Base-by-base conservation (phyloP, 2,329 filamentous ascomycete species). In the Stachybotrys chartarum region DNA sequence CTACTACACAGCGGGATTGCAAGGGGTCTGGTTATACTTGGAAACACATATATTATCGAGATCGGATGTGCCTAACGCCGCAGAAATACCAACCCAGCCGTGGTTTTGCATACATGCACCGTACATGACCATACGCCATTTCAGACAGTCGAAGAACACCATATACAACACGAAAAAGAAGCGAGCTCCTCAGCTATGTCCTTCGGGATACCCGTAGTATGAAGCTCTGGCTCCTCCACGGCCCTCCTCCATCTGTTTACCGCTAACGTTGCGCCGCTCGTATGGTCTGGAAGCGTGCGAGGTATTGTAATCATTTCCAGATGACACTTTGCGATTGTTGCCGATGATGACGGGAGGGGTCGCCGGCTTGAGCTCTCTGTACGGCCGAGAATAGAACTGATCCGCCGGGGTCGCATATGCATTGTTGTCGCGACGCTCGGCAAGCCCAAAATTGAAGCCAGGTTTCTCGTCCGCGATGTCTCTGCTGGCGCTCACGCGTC, bases 211-310 rank as follows among this genome's bases (percentile, higher is more conserved):
- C 24, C 55, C 54, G 18, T 57, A 60, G 3, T 54, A 24, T 6
- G 63, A 66, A 51, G 60, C 55, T 66, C 66, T 55, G 51, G 59
- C 59, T 45, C 60, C 63, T 54, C 71, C 82, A 50, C 80, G 73
- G 2, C 88, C 88, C 66, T 92, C 88, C 67, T 91, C 88, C 0
- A 80, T 87, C 55, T 85, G 70, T 74, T 88, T 90, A 1, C 88
- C 88, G 65, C 87, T 91, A 3, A 90, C 86, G 58, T 87, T 84
- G 50, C 86, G 73, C 50, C 80, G 73, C 17, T 70, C 73, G 53
- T 73, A 73, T 1, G 64, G 64, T 30, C 62, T 58, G 10, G 70
- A 63, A 39, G 65, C 57, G 57, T 59, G 60, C 32, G 65, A 64
- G 2, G 67, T 58, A 55, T 72, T 72, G 55, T 76, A 81, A 63